A percentile compares a stretch with the other conserved stretches of the same genome.
Conservation (phyloP, 2,329 filamentous ascomycete genomes). For the Rhynchosporium agropyri region DNA sequence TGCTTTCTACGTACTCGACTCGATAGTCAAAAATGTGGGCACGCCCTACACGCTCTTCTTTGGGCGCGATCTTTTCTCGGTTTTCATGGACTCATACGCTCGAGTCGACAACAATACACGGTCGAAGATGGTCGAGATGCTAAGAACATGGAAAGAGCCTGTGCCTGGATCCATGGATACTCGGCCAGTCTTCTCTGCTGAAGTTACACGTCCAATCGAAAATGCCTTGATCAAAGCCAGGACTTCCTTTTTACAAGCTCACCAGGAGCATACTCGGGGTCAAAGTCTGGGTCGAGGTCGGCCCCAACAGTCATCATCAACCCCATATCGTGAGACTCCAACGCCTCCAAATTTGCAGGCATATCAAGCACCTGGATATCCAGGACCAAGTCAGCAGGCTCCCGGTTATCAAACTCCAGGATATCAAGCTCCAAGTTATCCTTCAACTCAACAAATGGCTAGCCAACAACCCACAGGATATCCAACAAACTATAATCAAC, state of each 20-base stretch:
- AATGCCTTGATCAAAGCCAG: slow-evolving; percentile 85
- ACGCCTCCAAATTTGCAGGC: slow-evolving; percentile 64
- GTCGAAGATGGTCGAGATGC: slow-evolving; percentile 93
- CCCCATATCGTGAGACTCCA: slow-evolving; percentile 70
- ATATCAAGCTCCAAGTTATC: slow-evolving; percentile 13
- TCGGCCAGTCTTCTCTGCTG: slow-evolving; percentile 86
- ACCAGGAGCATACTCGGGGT: slow-evolving; percentile 57
- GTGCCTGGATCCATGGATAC: slow-evolving; percentile 91
- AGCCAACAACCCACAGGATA: slow-evolving; percentile 14
- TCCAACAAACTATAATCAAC: slow-evolving; percentile 28
- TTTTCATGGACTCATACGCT: slow-evolving; percentile 95
- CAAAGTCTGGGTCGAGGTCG: slow-evolving; percentile 58
- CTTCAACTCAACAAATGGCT: slow-evolving; percentile 13
- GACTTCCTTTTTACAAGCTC: slow-evolving; percentile 61
- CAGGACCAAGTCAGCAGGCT: slow-evolving; percentile 43
- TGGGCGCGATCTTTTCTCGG: slow-evolving; percentile 86
- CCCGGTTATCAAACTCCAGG: slow-evolving; percentile 38
- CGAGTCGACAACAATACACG: slow-evolving; percentile 82
- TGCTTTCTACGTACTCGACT: slow-evolving; percentile 96
- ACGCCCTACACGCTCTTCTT: slow-evolving; percentile 97
- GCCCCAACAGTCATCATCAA: slow-evolving; percentile 51
- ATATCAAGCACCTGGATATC: slow-evolving; percentile 37
- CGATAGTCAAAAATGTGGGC: slow-evolving; percentile 97
- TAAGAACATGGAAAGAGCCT: slow-evolving; percentile 97
- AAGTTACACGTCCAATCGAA: slow-evolving; percentile 89